Base-by-base conservation (phyloP, 805 yeast species). In the Cyberlindnera japonica region DNA sequence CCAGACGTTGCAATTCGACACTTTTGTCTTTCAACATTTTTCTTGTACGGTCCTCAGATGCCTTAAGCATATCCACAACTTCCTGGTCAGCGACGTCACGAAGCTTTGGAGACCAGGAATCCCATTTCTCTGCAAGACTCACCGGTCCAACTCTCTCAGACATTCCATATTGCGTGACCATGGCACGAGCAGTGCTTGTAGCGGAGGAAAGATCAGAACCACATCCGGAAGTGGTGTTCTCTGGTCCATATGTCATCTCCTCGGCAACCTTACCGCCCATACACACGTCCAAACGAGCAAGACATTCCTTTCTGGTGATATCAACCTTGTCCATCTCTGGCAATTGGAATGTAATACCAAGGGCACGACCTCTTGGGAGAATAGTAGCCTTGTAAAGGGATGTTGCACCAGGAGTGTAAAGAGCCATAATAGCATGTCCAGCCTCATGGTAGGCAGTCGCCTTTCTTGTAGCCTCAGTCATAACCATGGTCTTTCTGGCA, bases 261-360 rank as follows among this genome's bases (percentile, higher is more conserved):
- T 93, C 99, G 22, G 99, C 99, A 43, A 89, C 81, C 62, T 90
- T 90, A 49, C 99, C 99, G 45, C 99, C 99, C 99, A 93, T 93
- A 61, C 96, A 89, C 36, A 93, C 99, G 62, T 93, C 99, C 50
- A 93, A 66, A 48, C 95, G 72, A 0, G 98, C 96, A 49, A 83
- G 72, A 61, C 96, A 86, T 65, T 93, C 98, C 45, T 74, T 78
- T 61, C 77, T 84, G 23, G 96, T 88, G 64, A 86, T 84, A 58
- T 91, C 98, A 46, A 86, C 89, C 68, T 93, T 91, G 67, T 93
- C 99, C 91, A 90, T 88, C 61, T 93, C 98, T 3, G 99, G 99
- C 50, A 93, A 75, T 64, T 91, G 98, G 77, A 90, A 93, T 1
- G 99, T 95, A 34, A 93, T 79, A 61, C 99, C 99, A 38, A 93